These are phyloP conservation scores for Lolium rigidum DNA, from an alignment of 176 grass and related monocot genomes.

Conservation along the genomic window DNA sequence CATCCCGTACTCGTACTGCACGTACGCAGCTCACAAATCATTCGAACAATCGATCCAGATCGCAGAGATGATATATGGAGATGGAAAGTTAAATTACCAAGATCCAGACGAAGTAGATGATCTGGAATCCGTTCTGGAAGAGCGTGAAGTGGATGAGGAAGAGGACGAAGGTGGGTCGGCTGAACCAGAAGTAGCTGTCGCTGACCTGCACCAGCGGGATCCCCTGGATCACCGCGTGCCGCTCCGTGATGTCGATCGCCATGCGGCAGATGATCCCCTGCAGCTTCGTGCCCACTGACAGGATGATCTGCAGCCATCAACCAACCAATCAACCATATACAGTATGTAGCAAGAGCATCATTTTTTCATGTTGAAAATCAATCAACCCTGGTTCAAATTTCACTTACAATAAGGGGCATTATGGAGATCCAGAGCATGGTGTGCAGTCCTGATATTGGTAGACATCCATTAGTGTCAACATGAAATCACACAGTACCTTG, in stretches of 20 bases:
- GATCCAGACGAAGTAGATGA: conserved; percentile 99
- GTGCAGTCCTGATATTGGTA: conserved; percentile 61
- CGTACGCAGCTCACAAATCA: neutral
- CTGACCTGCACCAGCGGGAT: conserved; percentile 97
- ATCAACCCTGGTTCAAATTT: neutral
- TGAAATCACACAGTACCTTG: neutral
- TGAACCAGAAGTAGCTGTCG: conserved; percentile 94
- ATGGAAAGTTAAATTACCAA: conserved; percentile 46
- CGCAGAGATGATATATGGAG: neutral
- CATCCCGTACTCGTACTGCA: conserved; percentile 93
- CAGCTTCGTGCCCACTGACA: conserved; percentile 86
- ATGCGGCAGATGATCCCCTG: conserved; percentile 95
- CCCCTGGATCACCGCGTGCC: conserved; percentile 94
- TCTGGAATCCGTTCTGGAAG: conserved; percentile 94
- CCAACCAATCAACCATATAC: neutral
- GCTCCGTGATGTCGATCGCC: conserved; percentile 95
- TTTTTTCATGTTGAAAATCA: neutral
- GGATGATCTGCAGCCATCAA: conserved; percentile 61
- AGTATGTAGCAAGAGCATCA: neutral
- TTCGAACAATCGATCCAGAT: neutral
- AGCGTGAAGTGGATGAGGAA: conserved; percentile 95
- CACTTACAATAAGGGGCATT: conserved; percentile 74
- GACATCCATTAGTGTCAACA: neutral
- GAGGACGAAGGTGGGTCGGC: conserved; percentile 65
- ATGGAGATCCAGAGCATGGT: conserved; percentile 87